Percentiles rank a stretch among this genome's conserved stretches.
phyloP scores from a whole-genome alignment of 768 basidiomycete genomes.

The Rhodosporidiobolus sp. region DNA sequence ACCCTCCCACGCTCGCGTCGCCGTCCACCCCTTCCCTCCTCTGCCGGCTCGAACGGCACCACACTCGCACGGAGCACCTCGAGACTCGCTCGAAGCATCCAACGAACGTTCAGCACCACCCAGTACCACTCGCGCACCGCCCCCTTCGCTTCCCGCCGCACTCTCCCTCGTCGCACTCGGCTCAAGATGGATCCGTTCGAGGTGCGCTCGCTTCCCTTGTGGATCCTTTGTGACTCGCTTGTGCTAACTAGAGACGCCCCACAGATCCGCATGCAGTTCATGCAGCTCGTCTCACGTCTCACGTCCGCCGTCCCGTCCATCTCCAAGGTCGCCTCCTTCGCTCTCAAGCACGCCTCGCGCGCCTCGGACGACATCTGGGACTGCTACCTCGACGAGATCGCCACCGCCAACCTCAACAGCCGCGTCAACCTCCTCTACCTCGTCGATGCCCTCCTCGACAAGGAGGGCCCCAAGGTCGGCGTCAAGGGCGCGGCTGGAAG shows the following conservation, averaged over 20 bases:
- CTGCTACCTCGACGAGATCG: slow-evolving; percentile 51
- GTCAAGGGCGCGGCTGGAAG: background rate
- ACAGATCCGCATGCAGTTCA: slow-evolving; percentile 50
- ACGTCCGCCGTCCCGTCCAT: slow-evolving; percentile 52
- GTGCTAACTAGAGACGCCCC: background rate
- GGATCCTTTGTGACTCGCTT: no score
- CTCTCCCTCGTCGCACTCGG: background rate
- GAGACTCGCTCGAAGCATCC: no score
- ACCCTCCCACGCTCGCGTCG: no score
- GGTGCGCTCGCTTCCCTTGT: background rate
- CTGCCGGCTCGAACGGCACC: no score
- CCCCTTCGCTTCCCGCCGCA: background rate
- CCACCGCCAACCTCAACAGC: slow-evolving; percentile 49
- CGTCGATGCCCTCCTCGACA: slow-evolving; percentile 49
- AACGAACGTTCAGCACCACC: background rate
- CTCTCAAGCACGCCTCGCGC: slow-evolving; percentile 49
- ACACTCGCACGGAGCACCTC: no score
- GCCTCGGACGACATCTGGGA: slow-evolving; percentile 54
- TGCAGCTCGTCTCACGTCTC: slow-evolving; percentile 48
- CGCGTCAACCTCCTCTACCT: slow-evolving; percentile 53
- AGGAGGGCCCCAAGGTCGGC: slow-evolving; percentile 16
- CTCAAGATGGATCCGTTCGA: slow-evolving; percentile 44
- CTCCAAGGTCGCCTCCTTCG: slow-evolving; percentile 51
- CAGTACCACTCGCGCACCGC: no score
- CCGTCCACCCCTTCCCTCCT: no score